Evolutionary conservation across 208 protist species (phyloP), one percentile per base, ranked within the genome.

Genomic region (Naegleria gruberi): DNA sequence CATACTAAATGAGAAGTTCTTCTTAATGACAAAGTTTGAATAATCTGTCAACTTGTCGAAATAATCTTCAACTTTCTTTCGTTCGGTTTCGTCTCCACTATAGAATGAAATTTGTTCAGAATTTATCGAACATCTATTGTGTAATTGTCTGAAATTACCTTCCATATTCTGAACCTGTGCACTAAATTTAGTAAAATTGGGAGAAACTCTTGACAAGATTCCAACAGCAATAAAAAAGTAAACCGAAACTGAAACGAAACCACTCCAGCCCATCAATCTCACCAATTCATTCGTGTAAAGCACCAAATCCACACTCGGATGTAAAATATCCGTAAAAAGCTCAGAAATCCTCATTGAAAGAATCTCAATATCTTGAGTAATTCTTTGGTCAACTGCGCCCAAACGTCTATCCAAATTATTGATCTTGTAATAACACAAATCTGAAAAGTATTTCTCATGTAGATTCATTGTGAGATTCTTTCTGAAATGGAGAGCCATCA

Each of bases 301-400:
- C 30, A 45, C 19, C 7, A 87, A 15, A 40, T 87, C 82, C 10
- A 40, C 37, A 4, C 30, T 55, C n/a, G 82, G 82, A n/a, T 10
- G 8, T 4, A 87, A 40, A 4, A 87, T 41, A 12, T 87, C 43
- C 17, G 43, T 40, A 37, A 55, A 87, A 17, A 87, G 15, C 34
- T 87, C n/a, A 1, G 43, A 41, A 8, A 55, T 7, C 23, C 43
- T 4, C 15, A 55, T 55, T 19, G 43, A 41, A 12, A n/a, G 40
- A 19, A 87, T 37, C 37, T 87, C 82, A 34, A 87, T 41, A 51
- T 87, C 82, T 87, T 87, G 43, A 87, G 82, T 87, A 40, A 87
- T 87, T n/a, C 41, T n/a, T 87, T 87, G 82, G 37, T 87, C 82
- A 19, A 23, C 51, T 65, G 51, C 51, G 4, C 51, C 51, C 15